These are phyloP conservation scores for Talaromyces nanjingensis DNA, from an alignment of 495 filamentous ascomycete genomes.

Conservation along the genomic window DNA sequence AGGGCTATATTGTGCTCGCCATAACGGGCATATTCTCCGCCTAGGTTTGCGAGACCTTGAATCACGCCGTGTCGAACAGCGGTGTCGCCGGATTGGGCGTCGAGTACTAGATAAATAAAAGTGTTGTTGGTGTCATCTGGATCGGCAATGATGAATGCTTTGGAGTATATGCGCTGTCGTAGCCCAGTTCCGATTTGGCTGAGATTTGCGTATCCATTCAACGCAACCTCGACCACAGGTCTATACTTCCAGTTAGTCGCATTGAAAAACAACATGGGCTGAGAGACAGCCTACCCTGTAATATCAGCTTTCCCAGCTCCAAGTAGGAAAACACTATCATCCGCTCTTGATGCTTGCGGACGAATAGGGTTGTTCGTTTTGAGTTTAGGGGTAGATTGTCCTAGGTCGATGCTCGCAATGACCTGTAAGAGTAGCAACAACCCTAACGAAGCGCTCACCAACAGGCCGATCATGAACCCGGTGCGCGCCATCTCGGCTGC, in stretches of 20 bases:
- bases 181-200: constrained; percentile 81
- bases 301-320: constrained; percentile 94
- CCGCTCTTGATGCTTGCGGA: constrained; percentile 6
- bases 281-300: constrained; percentile 62
- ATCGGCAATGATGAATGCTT: constrained; percentile 83
- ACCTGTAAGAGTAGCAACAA: background rate
- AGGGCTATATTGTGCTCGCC: constrained; percentile 80
- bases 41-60: constrained; percentile 58
- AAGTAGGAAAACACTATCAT: constrained; percentile 60
- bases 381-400: background rate
- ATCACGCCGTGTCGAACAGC: constrained; percentile 83
- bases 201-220: constrained; percentile 91
- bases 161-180: constrained; percentile 81
- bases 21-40: constrained; percentile 65
- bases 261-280: background rate
- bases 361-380: background rate
- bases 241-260: constrained; percentile 26
- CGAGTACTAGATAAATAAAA: constrained; percentile 83
- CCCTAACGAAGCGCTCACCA: background rate
- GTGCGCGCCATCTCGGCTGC: background rate
- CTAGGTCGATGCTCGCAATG: background rate
- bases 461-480: background rate
- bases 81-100: constrained; percentile 86
- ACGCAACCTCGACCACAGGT: constrained; percentile 82
- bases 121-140: constrained; percentile 57